These are phyloP conservation scores for Gamarada debralockiae DNA, from an alignment of 495 filamentous ascomycete genomes.

Conservation along the genomic window DNA sequence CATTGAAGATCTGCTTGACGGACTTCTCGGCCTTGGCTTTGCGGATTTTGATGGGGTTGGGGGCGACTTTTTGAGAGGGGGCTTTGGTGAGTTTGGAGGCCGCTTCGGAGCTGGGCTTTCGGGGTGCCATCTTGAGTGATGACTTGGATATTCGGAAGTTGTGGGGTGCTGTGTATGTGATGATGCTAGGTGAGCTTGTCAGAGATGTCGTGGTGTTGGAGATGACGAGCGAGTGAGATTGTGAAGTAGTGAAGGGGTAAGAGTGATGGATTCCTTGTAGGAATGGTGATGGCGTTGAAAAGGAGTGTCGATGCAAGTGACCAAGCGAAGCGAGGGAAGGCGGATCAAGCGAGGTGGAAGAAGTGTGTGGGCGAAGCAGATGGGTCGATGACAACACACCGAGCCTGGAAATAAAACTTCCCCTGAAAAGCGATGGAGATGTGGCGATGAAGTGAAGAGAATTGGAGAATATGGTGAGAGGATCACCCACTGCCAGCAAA, in stretches of 20 bases:
- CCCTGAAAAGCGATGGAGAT: too few species aligned
- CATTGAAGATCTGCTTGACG: constrained; percentile 17
- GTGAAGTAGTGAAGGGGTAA: neutral
- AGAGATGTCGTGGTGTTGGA: neutral
- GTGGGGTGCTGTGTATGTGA: neutral
- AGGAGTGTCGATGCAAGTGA: too few species aligned
- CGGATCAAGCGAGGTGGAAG: too few species aligned
- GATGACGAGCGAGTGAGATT: neutral
- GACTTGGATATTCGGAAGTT: neutral
- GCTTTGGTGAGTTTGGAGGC: constrained; percentile 3
- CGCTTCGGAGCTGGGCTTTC: neutral
- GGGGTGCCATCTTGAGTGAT: constrained; percentile 4
- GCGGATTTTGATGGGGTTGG: constrained; percentile 2
- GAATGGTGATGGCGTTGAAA: too few species aligned
- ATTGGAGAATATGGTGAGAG: too few species aligned
- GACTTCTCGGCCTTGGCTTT: neutral
- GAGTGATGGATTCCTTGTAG: too few species aligned
- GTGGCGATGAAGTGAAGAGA: too few species aligned
- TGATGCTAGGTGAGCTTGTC: neutral
- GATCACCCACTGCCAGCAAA: too few species aligned
- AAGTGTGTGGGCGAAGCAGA: too few species aligned
- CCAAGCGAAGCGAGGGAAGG: too few species aligned
- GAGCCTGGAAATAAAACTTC: too few species aligned
- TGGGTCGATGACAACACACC: too few species aligned
- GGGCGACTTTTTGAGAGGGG: neutral